A percentile compares a stretch with the other conserved stretches of the same genome.
phyloP scores from a whole-genome alignment of 208 protist species.

The Leishmania turanica region DNA sequence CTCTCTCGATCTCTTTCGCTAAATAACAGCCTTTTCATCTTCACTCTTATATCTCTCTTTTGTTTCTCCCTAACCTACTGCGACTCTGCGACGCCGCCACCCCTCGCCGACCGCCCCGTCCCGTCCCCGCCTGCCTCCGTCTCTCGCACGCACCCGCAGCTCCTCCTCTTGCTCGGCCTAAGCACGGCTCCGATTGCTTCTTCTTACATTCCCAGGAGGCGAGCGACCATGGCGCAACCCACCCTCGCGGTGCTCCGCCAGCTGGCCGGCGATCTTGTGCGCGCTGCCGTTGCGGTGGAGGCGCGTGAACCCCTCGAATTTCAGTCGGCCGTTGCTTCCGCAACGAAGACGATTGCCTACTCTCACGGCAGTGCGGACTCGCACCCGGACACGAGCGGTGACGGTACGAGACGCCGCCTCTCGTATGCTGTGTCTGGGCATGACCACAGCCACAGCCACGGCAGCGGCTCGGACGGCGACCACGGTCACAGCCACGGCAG shows the following conservation, averaged over 20 bases:
- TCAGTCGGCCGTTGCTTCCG: neutral
- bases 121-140: neutral
- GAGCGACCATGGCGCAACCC: neutral
- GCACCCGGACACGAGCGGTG: neutral
- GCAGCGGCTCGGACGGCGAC: too few relatives aligned
- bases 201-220: neutral
- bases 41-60: neutral
- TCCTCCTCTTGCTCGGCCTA: neutral
- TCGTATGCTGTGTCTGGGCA: neutral
- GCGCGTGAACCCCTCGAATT: neutral
- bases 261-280: constrained; percentile 8
- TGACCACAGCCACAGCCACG: neutral
- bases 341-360: neutral
- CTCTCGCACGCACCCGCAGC: neutral
- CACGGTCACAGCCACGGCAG: too few relatives aligned
- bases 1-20: neutral
- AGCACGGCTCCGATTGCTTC: neutral
- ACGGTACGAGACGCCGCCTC: neutral
- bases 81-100: neutral
- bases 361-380: neutral
- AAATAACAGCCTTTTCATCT: neutral
- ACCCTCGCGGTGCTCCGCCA: constrained; percentile 16
- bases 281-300: constrained; percentile 5
- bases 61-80: neutral
- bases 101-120: neutral